Conservation (phyloP, 306 rosid species). For the Dalbergia oliveri region DNA sequence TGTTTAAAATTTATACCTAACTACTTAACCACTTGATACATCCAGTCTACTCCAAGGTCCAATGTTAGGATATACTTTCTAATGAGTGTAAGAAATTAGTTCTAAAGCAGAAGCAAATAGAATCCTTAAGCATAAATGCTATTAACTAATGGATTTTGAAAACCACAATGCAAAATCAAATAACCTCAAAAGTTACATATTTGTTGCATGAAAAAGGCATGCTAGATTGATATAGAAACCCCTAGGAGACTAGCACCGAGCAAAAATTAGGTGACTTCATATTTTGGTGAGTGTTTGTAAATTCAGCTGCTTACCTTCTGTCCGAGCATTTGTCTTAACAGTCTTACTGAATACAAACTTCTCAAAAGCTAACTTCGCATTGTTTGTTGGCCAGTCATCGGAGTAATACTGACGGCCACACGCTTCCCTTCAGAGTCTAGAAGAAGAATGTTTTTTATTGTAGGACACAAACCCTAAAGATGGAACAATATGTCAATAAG, state of each 20-base stretch:
- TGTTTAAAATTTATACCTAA: background rate
- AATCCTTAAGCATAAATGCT: background rate
- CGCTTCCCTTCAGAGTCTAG: constrained; percentile 97
- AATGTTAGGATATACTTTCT: background rate
- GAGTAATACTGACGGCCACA: constrained; percentile 94
- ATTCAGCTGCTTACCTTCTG: constrained; percentile 69
- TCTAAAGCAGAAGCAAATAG: constrained; percentile 18
- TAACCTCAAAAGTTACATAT: background rate
- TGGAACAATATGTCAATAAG: constrained; percentile 7
- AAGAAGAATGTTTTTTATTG: constrained; percentile 86
- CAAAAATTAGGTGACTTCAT: constrained; percentile 43
- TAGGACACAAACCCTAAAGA: constrained; percentile 78
- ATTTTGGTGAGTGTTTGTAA: constrained; percentile 2
- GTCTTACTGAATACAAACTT: constrained; percentile 85
- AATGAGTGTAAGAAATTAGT: constrained; percentile 1
- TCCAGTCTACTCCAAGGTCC: constrained; percentile 23
- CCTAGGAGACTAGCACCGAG: constrained; percentile 17
- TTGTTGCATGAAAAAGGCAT: constrained; percentile 17
- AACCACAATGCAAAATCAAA: constrained; percentile 20
- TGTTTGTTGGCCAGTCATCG: constrained; percentile 95
- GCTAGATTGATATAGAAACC: constrained; percentile 8
- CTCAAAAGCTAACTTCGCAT: constrained; percentile 85
- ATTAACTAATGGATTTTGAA: constrained; percentile 26
- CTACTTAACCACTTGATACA: constrained; percentile 2
- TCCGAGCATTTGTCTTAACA: constrained; percentile 86